Base-by-base conservation (phyloP, 352 stramenopile species). In the Pythium phragmitis region DNA sequence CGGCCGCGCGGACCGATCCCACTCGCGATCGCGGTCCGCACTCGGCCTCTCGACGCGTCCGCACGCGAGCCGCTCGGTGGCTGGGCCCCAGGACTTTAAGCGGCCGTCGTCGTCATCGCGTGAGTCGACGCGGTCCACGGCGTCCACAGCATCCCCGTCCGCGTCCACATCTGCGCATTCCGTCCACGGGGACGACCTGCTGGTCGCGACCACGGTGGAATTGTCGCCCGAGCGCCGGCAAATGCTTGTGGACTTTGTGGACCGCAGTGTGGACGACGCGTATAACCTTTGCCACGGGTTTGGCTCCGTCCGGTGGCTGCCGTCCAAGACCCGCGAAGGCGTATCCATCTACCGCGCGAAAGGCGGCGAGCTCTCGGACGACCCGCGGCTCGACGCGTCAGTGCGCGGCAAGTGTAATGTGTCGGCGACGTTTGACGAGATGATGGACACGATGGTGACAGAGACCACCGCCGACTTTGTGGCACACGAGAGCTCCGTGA, bases 251-350 rank as follows among this genome's bases (percentile, higher is more conserved):
- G 76, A 91, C 55, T 88, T 91, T 69, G 83, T 91, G 42, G 85
- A 94, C 73, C 74, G 67, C 34, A 85, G 82, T 6, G 82, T 94
- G 28, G 83, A 91, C 65, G 82, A 91, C 67, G 85, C 85, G 23
- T 89, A 92, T 69, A 89, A 89, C 46, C 69, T 94, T 34, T 91
- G 82, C 58, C 79, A 91, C 52, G 83, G 82, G 57, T 89, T 91
- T 54, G 83, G 85, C 1, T 75, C 80, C 42, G 79, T 94, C 55
- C 78, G 79, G 42, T 94, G 85, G 85, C 74, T 85, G 46, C 75
- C 80, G 46, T 79, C 76, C 63, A 80, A 87, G 65, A 81, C 72
- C 23, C 75, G 77, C 57, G 83, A 88, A 19, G 80, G 77, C 47
- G 82, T 94, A 49, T 79, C 83, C 0, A 88, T 94, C 57, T 87